Conservation (phyloP, 495 filamentous ascomycete species). For the Extremus antarcticus region DNA sequence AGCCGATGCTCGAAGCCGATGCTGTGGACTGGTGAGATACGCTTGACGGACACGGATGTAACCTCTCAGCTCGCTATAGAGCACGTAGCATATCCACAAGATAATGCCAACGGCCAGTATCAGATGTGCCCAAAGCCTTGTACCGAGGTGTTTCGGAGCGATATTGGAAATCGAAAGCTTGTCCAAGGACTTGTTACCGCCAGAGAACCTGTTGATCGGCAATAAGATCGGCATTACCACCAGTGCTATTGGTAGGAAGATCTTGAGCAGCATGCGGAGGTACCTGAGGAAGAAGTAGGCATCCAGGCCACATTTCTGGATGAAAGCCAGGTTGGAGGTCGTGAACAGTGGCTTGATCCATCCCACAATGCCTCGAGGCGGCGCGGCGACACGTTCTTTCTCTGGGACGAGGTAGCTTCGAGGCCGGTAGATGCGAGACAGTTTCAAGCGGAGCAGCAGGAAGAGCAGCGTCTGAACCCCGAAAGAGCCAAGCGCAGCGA, state of each 20-base stretch:
- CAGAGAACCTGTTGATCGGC: conserved; percentile 55
- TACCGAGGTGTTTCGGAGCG: conserved; percentile 46
- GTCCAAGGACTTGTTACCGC: conserved; percentile 50
- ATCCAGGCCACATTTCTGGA: conserved; percentile 89
- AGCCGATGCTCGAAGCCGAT: conserved; percentile 87
- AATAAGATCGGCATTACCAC: conserved; percentile 77
- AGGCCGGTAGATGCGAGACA: conserved; percentile 82
- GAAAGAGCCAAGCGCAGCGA: conserved; percentile 61
- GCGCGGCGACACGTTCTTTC: conserved; percentile 64
- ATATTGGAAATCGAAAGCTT: conserved; percentile 86
- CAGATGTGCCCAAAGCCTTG: conserved; percentile 83
- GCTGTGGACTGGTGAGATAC: conserved; percentile 90
- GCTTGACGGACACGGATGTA: conserved; percentile 92
- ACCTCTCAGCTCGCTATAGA: conserved; percentile 77
- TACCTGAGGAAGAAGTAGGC: conserved; percentile 98
- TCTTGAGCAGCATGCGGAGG: conserved; percentile 82
- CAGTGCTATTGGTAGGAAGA: conserved; percentile 71
- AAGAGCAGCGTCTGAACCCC: conserved; percentile 68
- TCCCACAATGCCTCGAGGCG: conserved; percentile 56
- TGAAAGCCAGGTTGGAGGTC: conserved; percentile 75
- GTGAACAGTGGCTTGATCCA: conserved; percentile 64
- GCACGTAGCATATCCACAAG: conserved; percentile 73
- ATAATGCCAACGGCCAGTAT: conserved; percentile 71
- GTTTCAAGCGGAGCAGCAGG: conserved; percentile 61
- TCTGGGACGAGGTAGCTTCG: conserved; percentile 87